Conservation (phyloP, 2,329 filamentous ascomycete species). For the Pestalotiopsis fici region DNA sequence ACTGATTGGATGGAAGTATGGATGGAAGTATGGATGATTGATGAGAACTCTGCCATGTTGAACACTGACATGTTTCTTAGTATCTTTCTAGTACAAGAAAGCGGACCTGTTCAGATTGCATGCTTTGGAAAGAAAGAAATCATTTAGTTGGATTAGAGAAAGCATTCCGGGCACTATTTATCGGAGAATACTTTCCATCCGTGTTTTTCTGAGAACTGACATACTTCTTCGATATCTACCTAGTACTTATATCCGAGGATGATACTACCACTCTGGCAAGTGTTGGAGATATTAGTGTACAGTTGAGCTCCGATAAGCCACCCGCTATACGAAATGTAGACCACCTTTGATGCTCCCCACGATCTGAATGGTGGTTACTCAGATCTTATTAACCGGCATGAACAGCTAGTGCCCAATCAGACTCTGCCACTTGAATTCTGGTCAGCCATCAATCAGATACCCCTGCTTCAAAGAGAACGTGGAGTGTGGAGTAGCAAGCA, state of each 20-base stretch:
- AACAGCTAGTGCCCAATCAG: conserved; percentile 22
- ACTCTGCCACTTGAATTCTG: conserved; percentile 24
- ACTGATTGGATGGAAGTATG: conserved; percentile 26
- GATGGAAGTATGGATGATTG: conserved; percentile 23
- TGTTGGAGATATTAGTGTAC: neutral
- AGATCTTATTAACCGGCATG: conserved; percentile 21
- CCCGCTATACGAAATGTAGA: neutral
- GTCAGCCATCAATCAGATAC: neutral
- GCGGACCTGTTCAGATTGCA: neutral
- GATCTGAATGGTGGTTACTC: conserved; percentile 12
- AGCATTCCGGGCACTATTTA: neutral
- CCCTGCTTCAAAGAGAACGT: neutral
- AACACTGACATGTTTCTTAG: neutral
- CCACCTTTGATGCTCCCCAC: neutral
- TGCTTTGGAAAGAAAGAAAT: neutral
- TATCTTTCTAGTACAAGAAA: neutral
- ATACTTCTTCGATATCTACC: neutral
- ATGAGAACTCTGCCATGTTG: conserved; percentile 10
- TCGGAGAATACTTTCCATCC: neutral
- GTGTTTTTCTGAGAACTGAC: neutral
- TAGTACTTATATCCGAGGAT: neutral
- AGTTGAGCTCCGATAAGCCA: neutral
- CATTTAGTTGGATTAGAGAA: neutral
- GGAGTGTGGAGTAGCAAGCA: neutral
- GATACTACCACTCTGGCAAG: neutral